Percentiles rank a stretch among this genome's conserved stretches.
Evolutionary conservation across 2,329 filamentous ascomycete genomes (phyloP).

Genomic region (Cladosporium oxysporum): DNA sequence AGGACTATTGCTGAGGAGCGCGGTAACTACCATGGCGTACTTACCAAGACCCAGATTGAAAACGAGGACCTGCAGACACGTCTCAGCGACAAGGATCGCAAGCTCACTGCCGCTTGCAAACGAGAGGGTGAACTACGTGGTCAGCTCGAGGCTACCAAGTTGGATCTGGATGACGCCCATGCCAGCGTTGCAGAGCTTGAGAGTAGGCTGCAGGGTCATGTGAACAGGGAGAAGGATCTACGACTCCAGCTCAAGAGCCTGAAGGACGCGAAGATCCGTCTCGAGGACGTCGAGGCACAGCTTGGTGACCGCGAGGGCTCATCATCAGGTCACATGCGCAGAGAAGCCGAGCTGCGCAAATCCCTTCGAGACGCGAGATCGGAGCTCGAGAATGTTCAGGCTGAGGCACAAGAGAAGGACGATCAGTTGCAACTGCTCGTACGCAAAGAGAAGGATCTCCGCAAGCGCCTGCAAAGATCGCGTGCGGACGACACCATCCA

Average conservation of each 20-base stretch:
- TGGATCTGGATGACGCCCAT: constrained; percentile 46
- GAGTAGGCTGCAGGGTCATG: constrained; percentile 29
- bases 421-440: constrained; percentile 36
- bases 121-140: constrained; percentile 63
- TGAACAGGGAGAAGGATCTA: constrained; percentile 41
- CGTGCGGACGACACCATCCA: constrained; percentile 33
- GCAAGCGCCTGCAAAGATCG: constrained; percentile 34
- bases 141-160: constrained; percentile 64
- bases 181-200: constrained; percentile 57
- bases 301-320: constrained; percentile 51
- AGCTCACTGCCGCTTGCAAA: constrained; percentile 58
- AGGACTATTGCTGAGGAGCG: constrained; percentile 56
- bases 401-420: constrained; percentile 48
- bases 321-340: constrained; percentile 37
- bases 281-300: constrained; percentile 40
- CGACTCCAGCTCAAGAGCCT: constrained; percentile 38
- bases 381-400: constrained; percentile 37
- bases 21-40: constrained; percentile 60
- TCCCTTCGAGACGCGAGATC: constrained; percentile 37
- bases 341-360: constrained; percentile 44
- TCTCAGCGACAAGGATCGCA: constrained; percentile 67
- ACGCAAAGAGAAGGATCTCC: constrained; percentile 46
- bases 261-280: constrained; percentile 33
- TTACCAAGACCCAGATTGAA: constrained; percentile 62
- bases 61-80: constrained; percentile 64